Evolutionary conservation across 2,329 filamentous ascomycete genomes (phyloP).

Genomic region (Beauveria medogensis): DNA sequence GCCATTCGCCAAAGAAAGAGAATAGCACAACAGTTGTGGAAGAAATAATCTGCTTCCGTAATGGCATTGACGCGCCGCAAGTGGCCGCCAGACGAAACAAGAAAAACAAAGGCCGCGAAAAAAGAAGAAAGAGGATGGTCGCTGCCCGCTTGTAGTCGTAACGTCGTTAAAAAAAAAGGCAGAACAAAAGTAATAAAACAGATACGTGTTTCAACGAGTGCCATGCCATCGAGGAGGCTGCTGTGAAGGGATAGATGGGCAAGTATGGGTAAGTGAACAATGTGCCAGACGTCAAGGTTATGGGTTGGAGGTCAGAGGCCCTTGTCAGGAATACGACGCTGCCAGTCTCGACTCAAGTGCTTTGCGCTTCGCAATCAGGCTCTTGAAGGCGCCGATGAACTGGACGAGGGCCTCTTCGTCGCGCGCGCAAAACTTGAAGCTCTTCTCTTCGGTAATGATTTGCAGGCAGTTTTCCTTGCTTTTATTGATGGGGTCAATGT

Average conservation of each 20-base stretch:
- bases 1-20: background rate
- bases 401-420: conserved; percentile 77
- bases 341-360: conserved; percentile 48
- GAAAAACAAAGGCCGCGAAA: background rate
- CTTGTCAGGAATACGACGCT: conserved; percentile 14
- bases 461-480: conserved; percentile 85
- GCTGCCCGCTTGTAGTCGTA: conserved; percentile 7
- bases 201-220: background rate
- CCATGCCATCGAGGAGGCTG: conserved; percentile 1
- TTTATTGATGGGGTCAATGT: conserved; percentile 79
- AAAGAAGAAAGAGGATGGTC: background rate
- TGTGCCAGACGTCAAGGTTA: background rate
- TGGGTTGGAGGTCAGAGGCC: background rate
- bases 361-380: conserved; percentile 62
- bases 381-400: conserved; percentile 88
- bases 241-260: background rate
- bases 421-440: conserved; percentile 65
- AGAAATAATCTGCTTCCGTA: background rate
- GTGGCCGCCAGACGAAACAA: background rate
- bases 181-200: conserved; percentile 9
- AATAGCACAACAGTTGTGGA: background rate
- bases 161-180: conserved; percentile 3
- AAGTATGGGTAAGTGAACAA: background rate
- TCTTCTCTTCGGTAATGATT: conserved; percentile 88
- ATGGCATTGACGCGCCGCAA: background rate